Evolutionary conservation across 148 eudicot genomes (phyloP).

Genomic region (Spergularia bocconei): DNA sequence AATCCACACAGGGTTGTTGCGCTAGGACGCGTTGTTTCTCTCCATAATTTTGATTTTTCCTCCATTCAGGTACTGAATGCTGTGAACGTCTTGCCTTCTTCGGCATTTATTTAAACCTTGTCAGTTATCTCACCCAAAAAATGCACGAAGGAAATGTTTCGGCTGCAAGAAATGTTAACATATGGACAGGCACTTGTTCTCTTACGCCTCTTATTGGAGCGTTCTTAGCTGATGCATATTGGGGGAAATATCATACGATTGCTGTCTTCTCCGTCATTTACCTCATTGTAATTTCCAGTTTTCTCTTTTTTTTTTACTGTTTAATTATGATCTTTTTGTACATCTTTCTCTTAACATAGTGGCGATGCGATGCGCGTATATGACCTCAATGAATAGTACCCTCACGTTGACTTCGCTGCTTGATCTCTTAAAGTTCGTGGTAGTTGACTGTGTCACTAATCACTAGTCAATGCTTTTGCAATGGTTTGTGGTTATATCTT

Average conservation of each 20-base stretch:
- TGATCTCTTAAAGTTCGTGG: background rate
- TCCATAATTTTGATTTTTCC: background rate
- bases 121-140: slow-evolving; percentile 58
- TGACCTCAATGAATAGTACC: background rate
- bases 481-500: too few relatives aligned
- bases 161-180: slow-evolving; percentile 75
- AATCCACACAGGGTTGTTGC: background rate
- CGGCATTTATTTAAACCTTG: slow-evolving; percentile 72
- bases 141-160: slow-evolving; percentile 73
- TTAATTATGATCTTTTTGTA: too few relatives aligned
- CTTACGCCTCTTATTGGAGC: slow-evolving; percentile 75
- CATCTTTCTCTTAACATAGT: background rate
- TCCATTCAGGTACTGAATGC: slow-evolving; percentile 64
- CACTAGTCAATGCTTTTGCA: too few relatives aligned
- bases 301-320: background rate
- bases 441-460: too few relatives aligned
- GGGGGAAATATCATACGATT: slow-evolving; percentile 94
- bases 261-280: slow-evolving; percentile 66
- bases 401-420: background rate
- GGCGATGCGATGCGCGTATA: background rate
- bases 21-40: background rate
- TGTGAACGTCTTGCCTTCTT: slow-evolving; percentile 82
- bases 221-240: slow-evolving; percentile 66
- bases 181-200: slow-evolving; percentile 82
- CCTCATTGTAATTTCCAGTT: slow-evolving; percentile 43